Base-by-base conservation (phyloP, 306 rosid genomes). In the Pterocarpus santalinus region DNA sequence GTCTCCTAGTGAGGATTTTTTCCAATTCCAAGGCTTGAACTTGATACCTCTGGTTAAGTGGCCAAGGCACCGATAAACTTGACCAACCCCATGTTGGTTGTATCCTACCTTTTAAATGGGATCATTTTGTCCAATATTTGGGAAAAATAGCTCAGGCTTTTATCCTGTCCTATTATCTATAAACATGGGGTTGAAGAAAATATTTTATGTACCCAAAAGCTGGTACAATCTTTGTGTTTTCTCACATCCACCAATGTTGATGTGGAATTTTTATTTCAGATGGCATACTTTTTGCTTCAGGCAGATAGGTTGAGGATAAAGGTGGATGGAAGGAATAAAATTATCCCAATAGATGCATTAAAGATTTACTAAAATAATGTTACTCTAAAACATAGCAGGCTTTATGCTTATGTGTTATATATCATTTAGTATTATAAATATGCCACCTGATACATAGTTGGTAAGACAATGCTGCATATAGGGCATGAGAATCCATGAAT, bases 101-200 rank as follows among this genome's bases (percentile, higher is more conserved):
- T 47, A 47, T 33, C 14, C 66, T 10, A 17, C 52, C 5, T 76
- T 53, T 51, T n/a, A 41, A 36, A 52, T 72, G 58, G 67, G 73
- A 63, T 14, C 57, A 63, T 72, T 22, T 71, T 36, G 51, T 33
- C 55, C 46, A 36, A 7, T 65, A 49, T 35, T 35, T 46, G 5
- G 28, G 33, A 13, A 15, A 53, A 22, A 4, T 35, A 47, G 63
- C 63, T 16, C 36, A 56, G 65, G 9, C 41, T 17, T 49, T 65
- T 76, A 76, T 51, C 33, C 17, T 63, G 13, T 49, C 51, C 55
- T 51, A 77, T 12, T 36, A 39, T 65, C 17, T 43, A 30, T 5
- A 43, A 60, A 60, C 43, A 60, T 43, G 43, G 7, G 47, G n/a
- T 43, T 6, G 56, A 41, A 74, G 43, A 60, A 57, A 38, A 39